A percentile compares a stretch with the other conserved stretches of the same genome.
phyloP scores from a whole-genome alignment of 225 moss, liverwort and hornwort species.

The Bryoerythrophyllum caledonicum region DNA sequence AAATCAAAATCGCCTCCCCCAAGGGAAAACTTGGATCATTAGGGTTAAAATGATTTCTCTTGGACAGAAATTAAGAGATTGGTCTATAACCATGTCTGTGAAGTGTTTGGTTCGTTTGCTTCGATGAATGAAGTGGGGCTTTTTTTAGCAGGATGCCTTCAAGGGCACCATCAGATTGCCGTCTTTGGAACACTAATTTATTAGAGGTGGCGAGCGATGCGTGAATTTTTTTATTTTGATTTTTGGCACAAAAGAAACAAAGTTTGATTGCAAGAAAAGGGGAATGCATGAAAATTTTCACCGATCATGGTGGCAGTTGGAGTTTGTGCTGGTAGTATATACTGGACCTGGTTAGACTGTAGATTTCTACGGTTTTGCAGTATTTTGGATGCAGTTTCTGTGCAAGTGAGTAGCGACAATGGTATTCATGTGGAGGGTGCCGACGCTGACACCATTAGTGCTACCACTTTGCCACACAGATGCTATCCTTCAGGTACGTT shows the following conservation, averaged over 20 bases:
- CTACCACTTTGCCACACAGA: too few species aligned
- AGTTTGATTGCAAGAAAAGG: too few species aligned
- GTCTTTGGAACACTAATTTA: neutral
- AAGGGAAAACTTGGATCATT: too few species aligned
- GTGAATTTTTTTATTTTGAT: too few species aligned
- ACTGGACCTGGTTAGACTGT: neutral
- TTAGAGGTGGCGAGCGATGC: neutral
- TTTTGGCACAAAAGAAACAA: too few species aligned
- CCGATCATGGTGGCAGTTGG: neutral
- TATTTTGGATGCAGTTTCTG: neutral
- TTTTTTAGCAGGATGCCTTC: neutral
- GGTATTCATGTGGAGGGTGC: neutral
- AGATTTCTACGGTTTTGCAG: neutral
- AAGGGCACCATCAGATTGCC: neutral
- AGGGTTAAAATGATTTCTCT: too few species aligned
- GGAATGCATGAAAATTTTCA: too few species aligned
- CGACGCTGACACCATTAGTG: neutral
- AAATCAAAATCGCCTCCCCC: too few species aligned
- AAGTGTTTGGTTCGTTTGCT: neutral
- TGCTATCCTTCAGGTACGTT: slow-evolving; percentile 3
- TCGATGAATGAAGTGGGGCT: neutral
- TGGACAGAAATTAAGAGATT: too few species aligned
- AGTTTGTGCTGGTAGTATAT: neutral
- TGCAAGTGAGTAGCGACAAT: neutral
- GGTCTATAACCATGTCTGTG: neutral